Percentiles rank a stretch among this genome's conserved stretches.
Conservation (phyloP, 2,329 filamentous ascomycete genomes). For the Curvularia hawaiiensis region DNA sequence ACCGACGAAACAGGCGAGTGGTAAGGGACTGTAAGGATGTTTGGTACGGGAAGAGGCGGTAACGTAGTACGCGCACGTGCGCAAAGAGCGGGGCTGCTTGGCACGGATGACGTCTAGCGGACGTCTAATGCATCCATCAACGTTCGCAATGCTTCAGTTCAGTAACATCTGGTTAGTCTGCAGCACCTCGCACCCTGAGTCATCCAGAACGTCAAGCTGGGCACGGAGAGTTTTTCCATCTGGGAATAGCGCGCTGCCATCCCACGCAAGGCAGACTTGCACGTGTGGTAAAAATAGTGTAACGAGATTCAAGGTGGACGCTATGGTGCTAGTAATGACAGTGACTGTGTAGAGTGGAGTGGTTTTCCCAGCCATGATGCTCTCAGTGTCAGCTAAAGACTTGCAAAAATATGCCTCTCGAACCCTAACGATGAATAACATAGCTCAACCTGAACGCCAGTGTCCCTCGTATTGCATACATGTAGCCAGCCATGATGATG, state of each 20-base stretch:
- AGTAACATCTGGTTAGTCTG: conserved; percentile 10
- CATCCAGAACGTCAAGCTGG: not conserved
- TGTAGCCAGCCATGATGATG: conserved; percentile 17
- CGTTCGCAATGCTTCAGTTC: conserved; percentile 8
- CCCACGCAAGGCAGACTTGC: conserved; percentile 25
- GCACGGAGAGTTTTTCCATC: not conserved
- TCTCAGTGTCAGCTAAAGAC: conserved; percentile 21
- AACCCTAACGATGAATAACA: conserved; percentile 33
- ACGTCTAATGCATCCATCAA: conserved; percentile 12
- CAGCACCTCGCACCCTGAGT: not conserved
- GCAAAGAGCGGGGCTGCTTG: conserved; percentile 15
- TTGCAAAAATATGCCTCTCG: conserved; percentile 18
- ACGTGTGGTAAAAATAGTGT: conserved; percentile 19
- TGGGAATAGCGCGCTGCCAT: conserved; percentile 2
- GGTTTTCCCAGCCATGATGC: conserved; percentile 1
- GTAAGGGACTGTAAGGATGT: conserved; percentile 12
- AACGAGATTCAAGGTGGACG: conserved; percentile 9
- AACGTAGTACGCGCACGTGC: conserved; percentile 20
- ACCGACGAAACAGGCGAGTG: conserved; percentile 31
- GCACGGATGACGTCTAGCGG: conserved; percentile 27
- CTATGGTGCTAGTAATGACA: conserved; percentile 3
- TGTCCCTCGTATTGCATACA: conserved; percentile 16
- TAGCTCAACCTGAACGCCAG: conserved; percentile 5
- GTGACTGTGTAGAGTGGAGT: conserved; percentile 2
- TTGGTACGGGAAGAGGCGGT: conserved; percentile 35